phyloP scores from a whole-genome alignment of 2,329 filamentous ascomycete genomes.

The Orbilia brochopaga region DNA sequence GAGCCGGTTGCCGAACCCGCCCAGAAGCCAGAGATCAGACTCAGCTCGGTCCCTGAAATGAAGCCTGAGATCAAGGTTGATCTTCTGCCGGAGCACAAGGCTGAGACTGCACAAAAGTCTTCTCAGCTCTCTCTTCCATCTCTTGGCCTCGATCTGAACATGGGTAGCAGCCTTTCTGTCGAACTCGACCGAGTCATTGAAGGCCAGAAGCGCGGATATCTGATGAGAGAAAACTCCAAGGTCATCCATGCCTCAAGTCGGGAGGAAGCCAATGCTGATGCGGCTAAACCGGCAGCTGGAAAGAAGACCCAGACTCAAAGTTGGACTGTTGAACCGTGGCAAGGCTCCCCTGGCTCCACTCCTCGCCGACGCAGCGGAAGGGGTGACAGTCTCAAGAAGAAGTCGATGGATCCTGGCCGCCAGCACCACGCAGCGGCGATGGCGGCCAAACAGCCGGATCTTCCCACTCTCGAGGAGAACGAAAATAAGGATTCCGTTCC shows the following conservation, averaged over 20 bases:
- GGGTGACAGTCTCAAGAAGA: slow-evolving; percentile 65
- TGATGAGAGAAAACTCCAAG: slow-evolving; percentile 99
- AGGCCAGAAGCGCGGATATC: slow-evolving; percentile 82
- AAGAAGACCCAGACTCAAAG: slow-evolving; percentile 85
- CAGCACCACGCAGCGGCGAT: slow-evolving; percentile 34
- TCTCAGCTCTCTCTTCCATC: slow-evolving; percentile 42
- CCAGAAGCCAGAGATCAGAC: slow-evolving; percentile 26
- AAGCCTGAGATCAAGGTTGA: slow-evolving; percentile 73
- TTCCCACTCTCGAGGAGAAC: slow-evolving; percentile 73
- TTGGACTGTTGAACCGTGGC: slow-evolving; percentile 98
- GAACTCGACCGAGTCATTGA: slow-evolving; percentile 47
- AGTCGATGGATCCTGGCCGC: slow-evolving; percentile 53
- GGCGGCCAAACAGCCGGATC: slow-evolving; percentile 53
- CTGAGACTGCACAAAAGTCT: slow-evolving; percentile 66
- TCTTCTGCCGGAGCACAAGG: slow-evolving; percentile 71
- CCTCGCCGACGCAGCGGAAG: slow-evolving; percentile 68
- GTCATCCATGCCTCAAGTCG: slow-evolving; percentile 87
- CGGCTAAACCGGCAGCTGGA: slow-evolving; percentile 71
- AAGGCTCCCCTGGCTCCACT: slow-evolving; percentile 59
- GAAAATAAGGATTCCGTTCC: slow-evolving; percentile 62
- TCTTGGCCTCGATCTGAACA: slow-evolving; percentile 44
- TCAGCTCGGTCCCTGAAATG: slow-evolving; percentile 65
- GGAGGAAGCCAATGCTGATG: slow-evolving; percentile 68
- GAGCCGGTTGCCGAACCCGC: slow-evolving; percentile 56
- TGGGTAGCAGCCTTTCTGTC: slow-evolving; percentile 47